A percentile compares a stretch with the other conserved stretches of the same genome.
These are phyloP conservation scores for Mimosa bimucronata DNA, from an alignment of 306 rosid genomes.

Conservation along the genomic window DNA sequence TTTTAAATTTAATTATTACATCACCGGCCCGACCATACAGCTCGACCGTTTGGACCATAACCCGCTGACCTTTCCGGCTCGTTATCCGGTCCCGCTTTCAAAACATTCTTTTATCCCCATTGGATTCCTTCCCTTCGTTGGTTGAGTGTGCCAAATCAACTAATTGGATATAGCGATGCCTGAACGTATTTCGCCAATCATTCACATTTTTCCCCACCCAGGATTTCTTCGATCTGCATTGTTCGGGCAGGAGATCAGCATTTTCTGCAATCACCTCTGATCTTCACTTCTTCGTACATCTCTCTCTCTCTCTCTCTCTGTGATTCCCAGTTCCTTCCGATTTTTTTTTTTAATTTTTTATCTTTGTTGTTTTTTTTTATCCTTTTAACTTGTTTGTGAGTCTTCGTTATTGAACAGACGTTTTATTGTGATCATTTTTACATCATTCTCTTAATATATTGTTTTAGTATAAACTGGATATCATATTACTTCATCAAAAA, in stretches of 20 bases:
- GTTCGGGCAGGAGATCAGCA: background rate
- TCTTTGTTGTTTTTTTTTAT: background rate
- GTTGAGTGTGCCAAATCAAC: background rate
- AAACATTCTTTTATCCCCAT: no score
- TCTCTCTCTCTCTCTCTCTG: no score
- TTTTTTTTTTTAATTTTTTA: no score
- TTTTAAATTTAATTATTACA: no score
- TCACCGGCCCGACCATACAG: no score
- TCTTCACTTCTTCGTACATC: slow-evolving; percentile 4
- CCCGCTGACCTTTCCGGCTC: no score
- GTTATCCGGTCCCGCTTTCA: no score
- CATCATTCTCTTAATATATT: background rate
- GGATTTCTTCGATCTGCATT: slow-evolving; percentile 8
- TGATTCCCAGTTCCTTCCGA: background rate
- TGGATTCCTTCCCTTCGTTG: background rate
- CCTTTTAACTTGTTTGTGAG: background rate
- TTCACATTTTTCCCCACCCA: background rate
- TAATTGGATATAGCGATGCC: background rate
- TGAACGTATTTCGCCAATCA: background rate
- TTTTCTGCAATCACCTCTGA: background rate
- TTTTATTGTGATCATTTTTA: slow-evolving; percentile 3
- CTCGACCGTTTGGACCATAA: no score
- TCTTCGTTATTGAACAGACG: background rate
- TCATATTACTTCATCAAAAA: no score
- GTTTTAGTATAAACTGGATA: no score